Evolutionary conservation across 129 eudicot genomes (phyloP), one percentile per base, ranked within the genome.

Genomic region (Lonicera japonica): DNA sequence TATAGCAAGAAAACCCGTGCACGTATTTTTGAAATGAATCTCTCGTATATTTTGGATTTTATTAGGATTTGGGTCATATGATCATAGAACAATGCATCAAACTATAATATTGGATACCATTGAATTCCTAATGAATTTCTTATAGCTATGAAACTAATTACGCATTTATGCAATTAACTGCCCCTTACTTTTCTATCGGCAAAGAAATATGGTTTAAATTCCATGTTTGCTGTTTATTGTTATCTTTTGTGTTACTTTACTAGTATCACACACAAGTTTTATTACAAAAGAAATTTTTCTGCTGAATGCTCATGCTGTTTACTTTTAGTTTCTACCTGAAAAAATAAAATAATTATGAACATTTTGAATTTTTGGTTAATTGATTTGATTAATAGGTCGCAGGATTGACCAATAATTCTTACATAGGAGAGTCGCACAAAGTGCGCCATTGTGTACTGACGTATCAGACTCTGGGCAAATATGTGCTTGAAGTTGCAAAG

Each of bases 401-500:
- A 60, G 99, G 99, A 58, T 76, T 88, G 73, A 85, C 99, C 43
- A 94, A 94, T 77, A 88, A 88, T 75, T 85, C 99, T 60, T 76
- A 82, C 57, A 21, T 65, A 65, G 51, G 77, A 58, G 87, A 69
- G 62, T 80, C 83, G 60, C 92, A 85, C 85, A 78, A 88, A 48
- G 99, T 94, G 61, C 99, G 96, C 39, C 80, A 72, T 72, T 94
- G 99, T 65, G 95, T 88, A 60, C 65, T 75, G 75, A 85, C 77
- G 60, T 67, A 94, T 80, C 89, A 56, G 24, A 61, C 48, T 68
- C 95, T 88, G 55, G 96, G 99, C 52, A 68, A 85, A 52, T 71
- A 85, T 47, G 99, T 94, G 70, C 95, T 94, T 72, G 61, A 88
- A 64, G 96, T 94, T 74, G 99, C 96, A 18, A 94, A 94, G 99